These are phyloP conservation scores for Parathielavia appendiculata DNA, from an alignment of 495 filamentous ascomycete species.

Conservation along the genomic window DNA sequence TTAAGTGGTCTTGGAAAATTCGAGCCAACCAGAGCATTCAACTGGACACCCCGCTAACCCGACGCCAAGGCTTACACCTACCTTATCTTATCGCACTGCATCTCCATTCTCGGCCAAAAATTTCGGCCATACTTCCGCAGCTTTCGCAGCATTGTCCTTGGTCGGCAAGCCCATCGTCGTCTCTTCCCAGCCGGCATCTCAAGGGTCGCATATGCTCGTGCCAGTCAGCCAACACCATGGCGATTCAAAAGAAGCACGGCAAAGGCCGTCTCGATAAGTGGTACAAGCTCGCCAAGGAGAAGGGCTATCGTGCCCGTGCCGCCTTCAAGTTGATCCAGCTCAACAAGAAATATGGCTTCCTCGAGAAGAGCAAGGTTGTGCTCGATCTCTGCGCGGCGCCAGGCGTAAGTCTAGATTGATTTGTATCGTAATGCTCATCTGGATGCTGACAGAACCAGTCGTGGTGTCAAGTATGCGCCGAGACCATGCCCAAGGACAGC, in stretches of 20 bases:
- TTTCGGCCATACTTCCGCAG: conserved; percentile 1
- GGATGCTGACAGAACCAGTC: conserved; percentile 48
- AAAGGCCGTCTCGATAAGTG: conserved; percentile 99
- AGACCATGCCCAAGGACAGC: conserved; percentile 85
- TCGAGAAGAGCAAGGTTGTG: conserved; percentile 92
- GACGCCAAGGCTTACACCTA: conserved; percentile 6
- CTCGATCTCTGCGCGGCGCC: conserved; percentile 97
- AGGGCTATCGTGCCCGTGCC: conserved; percentile 92
- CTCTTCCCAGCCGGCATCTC: conserved; percentile 8
- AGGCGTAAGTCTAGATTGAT: conserved; percentile 57
- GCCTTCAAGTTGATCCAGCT: conserved; percentile 98
- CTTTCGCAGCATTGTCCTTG: neutral
- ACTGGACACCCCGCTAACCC: conserved; percentile 11
- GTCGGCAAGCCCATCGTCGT: neutral
- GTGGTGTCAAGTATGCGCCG: conserved; percentile 97
- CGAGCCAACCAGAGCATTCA: conserved; percentile 25
- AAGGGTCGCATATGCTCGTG: conserved; percentile 7
- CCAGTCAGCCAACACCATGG: conserved; percentile 54
- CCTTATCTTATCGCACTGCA: conserved; percentile 30
- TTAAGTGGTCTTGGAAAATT: conserved; percentile 21
- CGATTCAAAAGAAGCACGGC: conserved; percentile 98
- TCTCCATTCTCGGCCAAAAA: conserved; percentile 24
- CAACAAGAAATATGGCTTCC: conserved; percentile 97
- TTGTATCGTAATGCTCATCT: neutral
- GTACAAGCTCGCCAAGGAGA: conserved; percentile 86